Conservation (phyloP, 768 basidiomycete species). For the Fistulinella prunicolor region DNA sequence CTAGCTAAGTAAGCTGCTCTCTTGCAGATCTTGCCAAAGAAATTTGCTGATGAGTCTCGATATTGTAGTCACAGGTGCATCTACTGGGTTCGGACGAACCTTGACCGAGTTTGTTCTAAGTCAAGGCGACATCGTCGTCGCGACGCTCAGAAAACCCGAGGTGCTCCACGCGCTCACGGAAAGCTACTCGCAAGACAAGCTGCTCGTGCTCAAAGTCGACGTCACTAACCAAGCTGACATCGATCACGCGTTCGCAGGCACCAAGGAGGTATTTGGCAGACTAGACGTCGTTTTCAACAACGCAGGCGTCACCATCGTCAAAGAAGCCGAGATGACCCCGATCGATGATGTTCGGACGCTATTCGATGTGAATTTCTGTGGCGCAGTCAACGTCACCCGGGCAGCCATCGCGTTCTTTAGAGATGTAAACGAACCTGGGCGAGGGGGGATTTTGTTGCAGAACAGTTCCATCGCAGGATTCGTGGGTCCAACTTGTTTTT, state of each 20-base stretch:
- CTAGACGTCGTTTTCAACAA: no score
- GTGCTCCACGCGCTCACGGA: constrained; percentile 10
- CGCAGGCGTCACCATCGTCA: constrained; percentile 10
- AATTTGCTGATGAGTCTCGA: no score
- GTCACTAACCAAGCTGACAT: no score
- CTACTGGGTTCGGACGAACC: constrained; percentile 37
- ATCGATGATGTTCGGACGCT: constrained; percentile 16
- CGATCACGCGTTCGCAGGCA: no score
- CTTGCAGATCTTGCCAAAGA: background rate
- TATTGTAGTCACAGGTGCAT: constrained; percentile 39
- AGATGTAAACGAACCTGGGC: constrained; percentile 32
- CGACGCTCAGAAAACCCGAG: constrained; percentile 42
- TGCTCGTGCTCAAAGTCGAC: no score
- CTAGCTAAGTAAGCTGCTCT: constrained; percentile 4
- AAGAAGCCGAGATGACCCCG: constrained; percentile 24
- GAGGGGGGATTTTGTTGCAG: constrained; percentile 36
- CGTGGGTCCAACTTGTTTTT: constrained; percentile 5
- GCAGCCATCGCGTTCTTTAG: constrained; percentile 31
- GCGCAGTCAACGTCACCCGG: constrained; percentile 25
- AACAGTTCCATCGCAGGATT: constrained; percentile 34
- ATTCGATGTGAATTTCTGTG: constrained; percentile 32
- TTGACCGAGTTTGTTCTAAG: constrained; percentile 32
- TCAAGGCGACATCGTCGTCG: constrained; percentile 38
- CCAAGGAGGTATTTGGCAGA: no score
- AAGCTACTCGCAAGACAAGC: no score